Conservation (phyloP, 1,284 basidiomycete genomes). For the Marasmius fiardii region DNA sequence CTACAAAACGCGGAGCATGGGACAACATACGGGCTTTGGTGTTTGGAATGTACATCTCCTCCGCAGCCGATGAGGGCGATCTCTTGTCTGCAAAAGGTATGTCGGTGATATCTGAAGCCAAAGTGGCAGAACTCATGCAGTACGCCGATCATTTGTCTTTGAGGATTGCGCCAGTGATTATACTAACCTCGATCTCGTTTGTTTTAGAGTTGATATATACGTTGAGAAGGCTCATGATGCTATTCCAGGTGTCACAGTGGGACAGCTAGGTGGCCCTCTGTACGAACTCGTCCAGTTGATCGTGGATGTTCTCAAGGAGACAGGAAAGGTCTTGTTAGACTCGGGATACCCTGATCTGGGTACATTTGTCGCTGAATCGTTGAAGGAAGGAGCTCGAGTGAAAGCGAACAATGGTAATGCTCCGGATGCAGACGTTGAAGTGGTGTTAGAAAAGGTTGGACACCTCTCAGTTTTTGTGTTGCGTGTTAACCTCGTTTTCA, state of each 20-base stretch:
- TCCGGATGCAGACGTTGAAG: conserved; percentile 44
- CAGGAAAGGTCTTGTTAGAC: conserved; percentile 63
- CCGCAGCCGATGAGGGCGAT: conserved; percentile 51
- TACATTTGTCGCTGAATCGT: conserved; percentile 62
- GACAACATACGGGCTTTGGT: conserved; percentile 74
- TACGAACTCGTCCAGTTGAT: conserved; percentile 73
- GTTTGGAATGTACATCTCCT: conserved; percentile 69
- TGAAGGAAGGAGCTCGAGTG: conserved; percentile 49
- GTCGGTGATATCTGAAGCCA: conserved; percentile 43
- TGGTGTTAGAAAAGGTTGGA: conserved; percentile 60
- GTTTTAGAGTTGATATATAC: conserved; percentile 52
- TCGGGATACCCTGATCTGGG: conserved; percentile 70
- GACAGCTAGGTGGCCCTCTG: conserved; percentile 71
- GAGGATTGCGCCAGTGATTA: not conserved
- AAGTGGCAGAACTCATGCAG: conserved; percentile 69
- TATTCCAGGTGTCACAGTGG: conserved; percentile 70
- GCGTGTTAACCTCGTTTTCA: conserved; percentile 25
- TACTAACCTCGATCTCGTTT: not conserved
- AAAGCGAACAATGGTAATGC: conserved; percentile 29
- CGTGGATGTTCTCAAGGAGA: conserved; percentile 62
- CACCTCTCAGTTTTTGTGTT: conserved; percentile 7
- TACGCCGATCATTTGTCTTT: not conserved
- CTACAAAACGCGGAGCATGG: conserved; percentile 74
- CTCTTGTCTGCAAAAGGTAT: conserved; percentile 70
- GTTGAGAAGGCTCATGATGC: conserved; percentile 68